Evolutionary conservation across 1,284 basidiomycete genomes (phyloP).

Genomic region (Farysia itapuensis): DNA sequence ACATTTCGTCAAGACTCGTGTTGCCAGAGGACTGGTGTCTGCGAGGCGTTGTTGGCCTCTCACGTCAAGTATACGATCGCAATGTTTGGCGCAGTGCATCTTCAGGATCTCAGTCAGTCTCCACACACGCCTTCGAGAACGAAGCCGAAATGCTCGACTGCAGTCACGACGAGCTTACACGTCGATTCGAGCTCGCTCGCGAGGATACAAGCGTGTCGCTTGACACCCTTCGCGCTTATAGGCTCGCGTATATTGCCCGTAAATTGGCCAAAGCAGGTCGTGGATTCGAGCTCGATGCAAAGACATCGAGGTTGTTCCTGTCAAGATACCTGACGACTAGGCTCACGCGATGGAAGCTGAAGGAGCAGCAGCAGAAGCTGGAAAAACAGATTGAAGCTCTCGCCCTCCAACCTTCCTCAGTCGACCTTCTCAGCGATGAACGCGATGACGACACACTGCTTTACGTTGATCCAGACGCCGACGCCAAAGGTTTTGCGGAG

Average conservation of each 20-base stretch:
- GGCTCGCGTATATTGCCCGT: slow-evolving; percentile 73
- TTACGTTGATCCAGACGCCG: background rate
- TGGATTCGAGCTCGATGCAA: slow-evolving; percentile 70
- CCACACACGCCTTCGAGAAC: slow-evolving; percentile 55
- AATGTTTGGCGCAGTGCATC: slow-evolving; percentile 12
- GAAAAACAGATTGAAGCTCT: slow-evolving; percentile 64
- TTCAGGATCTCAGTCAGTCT: slow-evolving; percentile 3
- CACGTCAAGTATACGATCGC: slow-evolving; percentile 28
- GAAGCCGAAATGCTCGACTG: slow-evolving; percentile 54
- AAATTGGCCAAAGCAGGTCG: slow-evolving; percentile 72
- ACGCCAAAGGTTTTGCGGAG: background rate
- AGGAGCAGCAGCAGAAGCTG: slow-evolving; percentile 63
- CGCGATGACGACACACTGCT: slow-evolving; percentile 15
- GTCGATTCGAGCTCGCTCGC: slow-evolving; percentile 54
- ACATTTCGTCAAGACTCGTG: slow-evolving; percentile 66
- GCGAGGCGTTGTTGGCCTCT: slow-evolving; percentile 72
- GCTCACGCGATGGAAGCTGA: slow-evolving; percentile 71
- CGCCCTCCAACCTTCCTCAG: slow-evolving; percentile 1
- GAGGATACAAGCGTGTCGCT: slow-evolving; percentile 64
- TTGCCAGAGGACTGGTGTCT: slow-evolving; percentile 93
- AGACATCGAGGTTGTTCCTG: slow-evolving; percentile 60
- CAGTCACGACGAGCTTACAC: slow-evolving; percentile 34
- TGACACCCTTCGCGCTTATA: slow-evolving; percentile 63
- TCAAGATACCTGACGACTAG: slow-evolving; percentile 72
- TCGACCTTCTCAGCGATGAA: slow-evolving; percentile 12